Base-by-base conservation (phyloP, 768 basidiomycete species). In the Dacryopinax primogenitus region DNA sequence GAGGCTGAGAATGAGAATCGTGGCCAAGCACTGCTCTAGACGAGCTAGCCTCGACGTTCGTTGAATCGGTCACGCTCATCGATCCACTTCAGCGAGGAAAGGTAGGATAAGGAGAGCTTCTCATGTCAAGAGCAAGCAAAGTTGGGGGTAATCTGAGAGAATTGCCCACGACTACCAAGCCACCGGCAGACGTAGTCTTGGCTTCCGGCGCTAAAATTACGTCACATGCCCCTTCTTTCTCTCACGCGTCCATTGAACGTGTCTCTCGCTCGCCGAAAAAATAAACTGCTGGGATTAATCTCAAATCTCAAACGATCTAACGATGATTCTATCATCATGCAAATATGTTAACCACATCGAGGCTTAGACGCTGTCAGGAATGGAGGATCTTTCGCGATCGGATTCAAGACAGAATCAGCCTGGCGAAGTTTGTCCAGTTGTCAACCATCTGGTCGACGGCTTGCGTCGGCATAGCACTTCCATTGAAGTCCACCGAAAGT, bases 181-280 rank as follows among this genome's bases (percentile, higher is more conserved):
- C 11, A 9, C 15, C 51, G 21, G 51, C 3, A 9, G 26, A 21
- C 41, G 41, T 39, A 58, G 51, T 28, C 51, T 58, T 58, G 51
- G 51, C 51, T 11, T 30, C 51, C 51, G 26, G 51, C 51, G 51
- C 51, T 58, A 58, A 58, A 58, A 32, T 13, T 39, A 39, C 37
- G 11, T 39, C 12, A 39, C 11, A 39, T 11, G 12, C 37, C n/a
- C 12, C n/a, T 11, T 11, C n/a, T 39, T 11, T 11, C n/a, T 11
- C 12, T n/a, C 37, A 39, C 37, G 37, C 11, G 12, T 11, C 37
- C 37, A 39, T 39, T n/a, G n/a, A 11, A 39, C 11, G 37, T 39
- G n/a, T n/a, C n/a, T n/a, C n/a, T n/a, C n/a, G n/a, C n/a, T n/a
- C n/a, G n/a, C 11, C 37, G 37, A 11, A 39, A 39, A n/a, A 39